A percentile compares a stretch with the other conserved stretches of the same genome.
Evolutionary conservation across 805 yeast genomes (phyloP).

Genomic region (Pichia rugopelliculosa): DNA sequence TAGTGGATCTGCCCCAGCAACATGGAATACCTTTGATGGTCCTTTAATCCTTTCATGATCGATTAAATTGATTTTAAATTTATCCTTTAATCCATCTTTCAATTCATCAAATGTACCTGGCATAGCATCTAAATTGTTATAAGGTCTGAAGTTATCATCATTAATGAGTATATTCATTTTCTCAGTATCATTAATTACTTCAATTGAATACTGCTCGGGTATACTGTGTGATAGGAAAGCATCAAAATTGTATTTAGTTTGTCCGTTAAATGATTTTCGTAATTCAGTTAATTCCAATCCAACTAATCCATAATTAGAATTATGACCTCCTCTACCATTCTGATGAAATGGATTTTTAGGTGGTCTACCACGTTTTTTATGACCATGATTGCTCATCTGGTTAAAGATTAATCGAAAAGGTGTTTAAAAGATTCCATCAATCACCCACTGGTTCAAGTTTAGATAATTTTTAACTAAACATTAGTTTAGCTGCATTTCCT

Average conservation of each 20-base stretch:
- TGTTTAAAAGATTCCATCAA: too few relatives aligned
- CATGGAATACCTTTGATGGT: neutral
- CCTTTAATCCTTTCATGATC: constrained; percentile 13
- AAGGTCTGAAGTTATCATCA: neutral
- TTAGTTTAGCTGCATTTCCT: too few relatives aligned
- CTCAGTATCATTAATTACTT: constrained; percentile 10
- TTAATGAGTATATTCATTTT: neutral
- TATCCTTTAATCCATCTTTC: neutral
- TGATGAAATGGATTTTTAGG: neutral
- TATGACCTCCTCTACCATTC: neutral
- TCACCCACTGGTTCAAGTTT: too few relatives aligned
- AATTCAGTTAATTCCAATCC: constrained; percentile 6
- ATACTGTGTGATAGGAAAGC: constrained; percentile 17
- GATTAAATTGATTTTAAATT: constrained; percentile 15
- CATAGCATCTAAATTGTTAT: neutral
- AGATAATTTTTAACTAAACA: neutral
- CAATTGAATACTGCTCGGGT: constrained; percentile 21
- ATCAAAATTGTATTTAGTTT: constrained; percentile 31
- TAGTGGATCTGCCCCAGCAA: constrained; percentile 36
- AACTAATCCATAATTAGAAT: constrained; percentile 1
- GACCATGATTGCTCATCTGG: too few relatives aligned
- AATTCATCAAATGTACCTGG: neutral
- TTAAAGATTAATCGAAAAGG: too few relatives aligned
- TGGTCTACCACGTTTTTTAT: neutral
- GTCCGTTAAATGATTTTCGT: constrained; percentile 15